A percentile compares a stretch with the other conserved stretches of the same genome.
Evolutionary conservation across 345 rosid genomes (phyloP).

Genomic region (Dimocarpus longan): DNA sequence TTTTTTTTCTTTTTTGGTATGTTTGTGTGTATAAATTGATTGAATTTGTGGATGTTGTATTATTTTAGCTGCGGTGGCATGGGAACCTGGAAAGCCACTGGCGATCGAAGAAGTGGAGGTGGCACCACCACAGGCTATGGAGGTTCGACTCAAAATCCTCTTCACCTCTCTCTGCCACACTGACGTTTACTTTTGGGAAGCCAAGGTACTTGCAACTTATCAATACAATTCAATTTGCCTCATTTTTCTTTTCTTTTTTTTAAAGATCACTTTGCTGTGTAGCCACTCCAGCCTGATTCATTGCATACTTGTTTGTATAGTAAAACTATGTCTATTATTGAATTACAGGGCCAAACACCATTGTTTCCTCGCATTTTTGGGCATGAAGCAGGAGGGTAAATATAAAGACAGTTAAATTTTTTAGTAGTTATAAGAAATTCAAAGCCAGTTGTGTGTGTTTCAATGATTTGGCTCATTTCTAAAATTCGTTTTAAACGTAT

Average conservation of each 20-base stretch:
- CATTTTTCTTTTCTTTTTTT: too few relatives aligned
- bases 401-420: neutral
- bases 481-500: neutral
- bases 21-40: neutral
- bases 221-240: neutral
- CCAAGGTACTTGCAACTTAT: slow-evolving; percentile 32
- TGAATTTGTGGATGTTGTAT: neutral
- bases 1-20: neutral
- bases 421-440: neutral
- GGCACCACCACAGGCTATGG: slow-evolving; percentile 51
- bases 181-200: slow-evolving; percentile 60
- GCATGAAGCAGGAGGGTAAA: slow-evolving; percentile 49
- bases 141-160: slow-evolving; percentile 46
- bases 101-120: slow-evolving; percentile 55
- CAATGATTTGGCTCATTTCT: neutral
- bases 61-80: slow-evolving; percentile 47
- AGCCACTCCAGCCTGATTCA: too few relatives aligned
- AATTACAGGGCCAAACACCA: slow-evolving; percentile 41
- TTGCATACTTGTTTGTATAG: neutral
- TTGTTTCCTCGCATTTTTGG: slow-evolving; percentile 46
- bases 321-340: neutral
- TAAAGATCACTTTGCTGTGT: too few relatives aligned
- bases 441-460: neutral
- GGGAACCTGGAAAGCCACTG: slow-evolving; percentile 65
- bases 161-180: slow-evolving; percentile 49